Conservation (phyloP, 257 asterid species). For the Pogostemon cablin region DNA sequence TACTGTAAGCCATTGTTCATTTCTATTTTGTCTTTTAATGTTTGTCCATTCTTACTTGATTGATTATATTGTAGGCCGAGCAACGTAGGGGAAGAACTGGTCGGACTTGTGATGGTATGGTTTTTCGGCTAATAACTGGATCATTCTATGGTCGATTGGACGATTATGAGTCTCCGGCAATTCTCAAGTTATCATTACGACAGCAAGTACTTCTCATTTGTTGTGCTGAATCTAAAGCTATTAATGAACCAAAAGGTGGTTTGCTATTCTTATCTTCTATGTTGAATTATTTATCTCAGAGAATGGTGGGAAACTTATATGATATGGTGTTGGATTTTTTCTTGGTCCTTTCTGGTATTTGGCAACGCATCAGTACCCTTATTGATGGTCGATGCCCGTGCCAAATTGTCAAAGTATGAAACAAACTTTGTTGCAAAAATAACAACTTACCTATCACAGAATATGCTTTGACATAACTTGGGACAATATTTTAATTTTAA, state of each 20-base stretch:
- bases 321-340: constrained; percentile 7
- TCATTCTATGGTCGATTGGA: constrained; percentile 68
- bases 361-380: not conserved
- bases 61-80: constrained; percentile 64
- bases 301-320: constrained; percentile 1
- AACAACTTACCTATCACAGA: not conserved
- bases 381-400: constrained; percentile 3
- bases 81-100: constrained; percentile 97
- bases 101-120: constrained; percentile 90
- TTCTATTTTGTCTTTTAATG: constrained; percentile 25
- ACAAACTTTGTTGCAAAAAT: not conserved
- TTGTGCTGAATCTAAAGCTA: constrained; percentile 89
- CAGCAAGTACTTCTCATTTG: constrained; percentile 79
- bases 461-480: not conserved
- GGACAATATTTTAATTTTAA: not conserved
- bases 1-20: constrained; percentile 37
- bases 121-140: constrained; percentile 82
- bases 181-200: constrained; percentile 74
- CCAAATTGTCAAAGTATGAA: not conserved
- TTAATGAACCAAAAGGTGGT: constrained; percentile 90
- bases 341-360: constrained; percentile 6
- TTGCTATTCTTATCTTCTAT: constrained; percentile 27
- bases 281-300: constrained; percentile 19
- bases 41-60: constrained; percentile 22
- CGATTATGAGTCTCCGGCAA: constrained; percentile 85